phyloP scores from a whole-genome alignment of 2,329 filamentous ascomycete genomes.

The Ophiostoma novo-ulmi region DNA sequence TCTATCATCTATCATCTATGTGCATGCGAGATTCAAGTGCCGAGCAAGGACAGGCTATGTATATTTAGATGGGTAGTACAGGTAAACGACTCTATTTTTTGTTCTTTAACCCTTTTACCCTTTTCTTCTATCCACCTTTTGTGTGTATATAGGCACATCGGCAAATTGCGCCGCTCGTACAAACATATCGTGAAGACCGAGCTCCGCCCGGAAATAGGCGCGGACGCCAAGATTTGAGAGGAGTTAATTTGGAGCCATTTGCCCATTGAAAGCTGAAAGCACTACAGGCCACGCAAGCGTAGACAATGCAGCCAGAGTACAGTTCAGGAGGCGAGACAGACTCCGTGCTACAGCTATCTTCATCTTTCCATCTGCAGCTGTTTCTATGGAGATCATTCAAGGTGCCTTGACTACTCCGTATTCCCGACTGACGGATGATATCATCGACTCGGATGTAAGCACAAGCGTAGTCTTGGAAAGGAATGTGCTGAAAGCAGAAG shows the following conservation, averaged over 20 bases:
- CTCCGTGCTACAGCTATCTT: background rate
- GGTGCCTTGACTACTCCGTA: background rate
- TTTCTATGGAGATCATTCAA: background rate
- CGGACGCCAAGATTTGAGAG: background rate
- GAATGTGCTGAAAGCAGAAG: constrained; percentile 12
- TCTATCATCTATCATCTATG: background rate
- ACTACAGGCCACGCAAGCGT: background rate
- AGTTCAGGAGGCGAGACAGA: background rate
- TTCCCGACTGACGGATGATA: too few species aligned
- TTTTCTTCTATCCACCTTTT: background rate
- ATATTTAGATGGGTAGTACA: background rate
- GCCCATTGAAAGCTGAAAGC: background rate
- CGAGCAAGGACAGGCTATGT: background rate
- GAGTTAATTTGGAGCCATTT: background rate
- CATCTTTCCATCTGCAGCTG: background rate
- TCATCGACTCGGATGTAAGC: too few species aligned
- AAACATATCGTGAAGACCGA: background rate
- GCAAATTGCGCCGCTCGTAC: background rate
- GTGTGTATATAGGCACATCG: background rate
- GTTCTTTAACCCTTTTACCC: background rate
- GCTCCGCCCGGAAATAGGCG: background rate
- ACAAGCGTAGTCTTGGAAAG: background rate
- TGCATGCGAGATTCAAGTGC: background rate
- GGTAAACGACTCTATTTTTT: too few species aligned
- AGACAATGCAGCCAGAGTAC: background rate